Percentiles rank a stretch among this genome's conserved stretches.
phyloP scores from a whole-genome alignment of 2,329 filamentous ascomycete species.

The Pyricularia grisea region DNA sequence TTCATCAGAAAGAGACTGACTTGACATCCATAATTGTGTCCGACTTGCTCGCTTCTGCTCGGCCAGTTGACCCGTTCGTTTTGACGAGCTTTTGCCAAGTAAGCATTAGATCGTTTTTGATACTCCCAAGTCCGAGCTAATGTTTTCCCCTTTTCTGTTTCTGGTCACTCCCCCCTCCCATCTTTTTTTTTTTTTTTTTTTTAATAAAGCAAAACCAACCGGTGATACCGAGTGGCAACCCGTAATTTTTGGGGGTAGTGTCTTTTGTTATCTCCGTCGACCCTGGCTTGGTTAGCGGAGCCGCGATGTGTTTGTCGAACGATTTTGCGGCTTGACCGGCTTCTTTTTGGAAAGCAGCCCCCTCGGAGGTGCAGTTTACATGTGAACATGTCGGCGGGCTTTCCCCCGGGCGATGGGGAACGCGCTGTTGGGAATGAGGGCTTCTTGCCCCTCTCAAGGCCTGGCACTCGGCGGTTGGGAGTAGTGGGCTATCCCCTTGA shows the following conservation, averaged over 20 bases:
- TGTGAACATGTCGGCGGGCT: background rate
- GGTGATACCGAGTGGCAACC: background rate
- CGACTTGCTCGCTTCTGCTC: background rate
- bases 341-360: background rate
- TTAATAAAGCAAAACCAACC: background rate
- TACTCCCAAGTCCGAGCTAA: too few relatives aligned
- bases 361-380: background rate
- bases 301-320: background rate
- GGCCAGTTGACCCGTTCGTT: background rate
- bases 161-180: background rate
- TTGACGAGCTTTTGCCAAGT: background rate
- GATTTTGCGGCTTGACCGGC: background rate
- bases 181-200: background rate
- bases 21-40: background rate
- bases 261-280: background rate
- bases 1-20: background rate
- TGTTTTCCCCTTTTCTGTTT: background rate
- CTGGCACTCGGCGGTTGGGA: too few relatives aligned
- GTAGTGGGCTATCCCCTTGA: too few relatives aligned
- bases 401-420: background rate
- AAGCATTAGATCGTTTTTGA: too few relatives aligned
- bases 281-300: background rate
- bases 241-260: background rate
- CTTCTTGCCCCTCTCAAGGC: background rate
- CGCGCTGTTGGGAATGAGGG: background rate